Evolutionary conservation across 2,329 filamentous ascomycete species (phyloP).

Genomic region (Fusarium chaquense): DNA sequence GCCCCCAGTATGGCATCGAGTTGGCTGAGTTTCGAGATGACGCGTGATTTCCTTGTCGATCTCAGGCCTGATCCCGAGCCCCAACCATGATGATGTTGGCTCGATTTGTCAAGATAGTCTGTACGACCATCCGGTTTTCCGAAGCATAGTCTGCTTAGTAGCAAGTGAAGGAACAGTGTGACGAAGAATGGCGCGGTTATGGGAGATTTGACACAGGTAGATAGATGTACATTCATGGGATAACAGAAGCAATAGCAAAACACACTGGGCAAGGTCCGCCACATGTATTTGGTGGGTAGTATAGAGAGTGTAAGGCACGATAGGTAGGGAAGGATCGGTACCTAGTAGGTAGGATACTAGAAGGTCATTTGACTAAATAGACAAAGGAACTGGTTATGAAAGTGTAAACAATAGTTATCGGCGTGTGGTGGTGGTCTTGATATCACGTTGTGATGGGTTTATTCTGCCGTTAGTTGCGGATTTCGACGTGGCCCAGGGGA

Average conservation of each 20-base stretch:
- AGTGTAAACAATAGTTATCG: background rate
- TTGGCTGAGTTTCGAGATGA: conserved; percentile 97
- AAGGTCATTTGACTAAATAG: conserved; percentile 35
- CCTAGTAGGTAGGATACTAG: conserved; percentile 22
- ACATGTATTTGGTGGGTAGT: conserved; percentile 18
- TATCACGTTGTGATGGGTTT: too few species aligned
- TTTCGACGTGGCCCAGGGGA: background rate
- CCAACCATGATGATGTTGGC: conserved; percentile 44
- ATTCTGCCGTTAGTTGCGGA: background rate
- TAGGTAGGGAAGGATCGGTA: conserved; percentile 13
- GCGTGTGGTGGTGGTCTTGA: too few species aligned
- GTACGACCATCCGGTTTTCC: conserved; percentile 16
- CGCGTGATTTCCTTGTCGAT: conserved; percentile 83
- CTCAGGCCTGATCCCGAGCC: conserved; percentile 61
- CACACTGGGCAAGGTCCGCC: conserved; percentile 2
- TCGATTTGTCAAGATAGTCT: conserved; percentile 36
- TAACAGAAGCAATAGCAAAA: conserved; percentile 11
- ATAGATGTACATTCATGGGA: conserved; percentile 35
- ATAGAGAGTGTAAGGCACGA: conserved; percentile 13
- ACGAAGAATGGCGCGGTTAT: conserved; percentile 22
- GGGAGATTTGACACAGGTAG: conserved; percentile 26
- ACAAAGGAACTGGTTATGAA: conserved; percentile 21
- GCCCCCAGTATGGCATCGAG: conserved; percentile 98
- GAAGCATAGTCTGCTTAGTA: conserved; percentile 10
- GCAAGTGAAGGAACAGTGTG: conserved; percentile 14